Evolutionary conservation across 2,329 filamentous ascomycete genomes (phyloP), one percentile per base, ranked within the genome.

Genomic region (Ophiostoma angusticollis): DNA sequence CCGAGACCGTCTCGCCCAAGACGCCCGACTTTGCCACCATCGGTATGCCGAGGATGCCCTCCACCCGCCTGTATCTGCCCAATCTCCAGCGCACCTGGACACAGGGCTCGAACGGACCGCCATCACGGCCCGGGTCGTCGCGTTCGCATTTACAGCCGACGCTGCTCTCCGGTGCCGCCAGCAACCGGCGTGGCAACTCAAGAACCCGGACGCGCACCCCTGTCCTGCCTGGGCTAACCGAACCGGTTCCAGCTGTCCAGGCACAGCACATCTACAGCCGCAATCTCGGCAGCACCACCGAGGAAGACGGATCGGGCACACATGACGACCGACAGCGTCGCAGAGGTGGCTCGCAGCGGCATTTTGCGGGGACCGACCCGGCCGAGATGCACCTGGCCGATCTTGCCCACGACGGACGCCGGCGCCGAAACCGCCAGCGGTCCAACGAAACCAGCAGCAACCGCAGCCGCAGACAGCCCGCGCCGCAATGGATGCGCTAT

Each of bases 341-440:
- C 9, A 18, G 40, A 19, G 28, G 35, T 34, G 21, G 39, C 23
- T 31, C 41, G 3, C 37, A 43, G 9, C 41, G 53, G 24, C 51
- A 49, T 18, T 61, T 63, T 43, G 50, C 58, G 14, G 60, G 61
- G 11, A 56, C 63, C 4, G 66, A 71, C 47, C 65, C 66, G 13
- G 68, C 67, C 18, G 67, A 68, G 42, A 53, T 62, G 44, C 62
- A 65, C 41, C 52, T 73, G 3, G 63, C 63, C 24, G 56, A 63
- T 18, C 51, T 66, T 39, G 62, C 62, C 34, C 58, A 64, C 18
- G 58, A 60, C 5, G 54, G 57, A 23, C 54, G 62, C 38, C 56
- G 60, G 49, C 52, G 58, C 43, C 38, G 49, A 35, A 45, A 44
- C 9, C 47, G 39, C 17, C 30, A 22, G 13, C 37, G 29, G 11